phyloP scores from a whole-genome alignment of 352 stramenopile genomes.

The Aphanomyces stellatus region DNA sequence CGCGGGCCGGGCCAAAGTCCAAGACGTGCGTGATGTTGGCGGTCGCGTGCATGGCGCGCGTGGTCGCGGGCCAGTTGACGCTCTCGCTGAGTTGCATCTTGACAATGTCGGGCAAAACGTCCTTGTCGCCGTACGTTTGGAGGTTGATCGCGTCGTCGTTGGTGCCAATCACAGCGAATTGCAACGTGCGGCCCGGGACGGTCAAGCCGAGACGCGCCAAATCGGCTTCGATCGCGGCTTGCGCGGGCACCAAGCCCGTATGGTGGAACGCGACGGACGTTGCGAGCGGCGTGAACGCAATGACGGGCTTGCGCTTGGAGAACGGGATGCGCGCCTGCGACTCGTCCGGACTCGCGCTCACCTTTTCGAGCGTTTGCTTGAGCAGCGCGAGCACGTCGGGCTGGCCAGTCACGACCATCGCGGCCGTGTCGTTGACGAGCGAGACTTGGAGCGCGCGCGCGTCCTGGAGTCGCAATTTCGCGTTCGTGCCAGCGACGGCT shows the following conservation, averaged over 20 bases:
- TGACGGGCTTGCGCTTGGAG: constrained; percentile 67
- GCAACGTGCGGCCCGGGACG: constrained; percentile 40
- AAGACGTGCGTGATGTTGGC: constrained; percentile 51
- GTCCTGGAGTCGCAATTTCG: constrained; percentile 35
- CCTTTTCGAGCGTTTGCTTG: constrained; percentile 36
- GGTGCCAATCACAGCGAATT: constrained; percentile 60
- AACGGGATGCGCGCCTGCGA: constrained; percentile 69
- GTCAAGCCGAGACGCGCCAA: constrained; percentile 35
- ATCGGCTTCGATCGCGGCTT: constrained; percentile 38
- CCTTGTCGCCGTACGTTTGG: constrained; percentile 33
- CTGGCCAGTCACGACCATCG: constrained; percentile 64
- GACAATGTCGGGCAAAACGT: constrained; percentile 39
- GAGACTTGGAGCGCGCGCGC: constrained; percentile 41
- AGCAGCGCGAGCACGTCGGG: constrained; percentile 45
- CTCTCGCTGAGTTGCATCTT: constrained; percentile 55
- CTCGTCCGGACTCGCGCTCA: constrained; percentile 42
- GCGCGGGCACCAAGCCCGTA: constrained; percentile 33
- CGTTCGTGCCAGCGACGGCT: constrained; percentile 40
- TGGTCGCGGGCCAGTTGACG: constrained; percentile 51
- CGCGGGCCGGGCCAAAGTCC: constrained; percentile 61
- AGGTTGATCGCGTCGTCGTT: constrained; percentile 40
- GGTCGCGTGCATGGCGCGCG: constrained; percentile 29
- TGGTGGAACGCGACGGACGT: constrained; percentile 78
- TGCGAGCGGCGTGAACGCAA: constrained; percentile 42
- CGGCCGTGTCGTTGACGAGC: constrained; percentile 50